phyloP scores from a whole-genome alignment of 768 basidiomycete genomes.

The Pisolithus tinctorius region DNA sequence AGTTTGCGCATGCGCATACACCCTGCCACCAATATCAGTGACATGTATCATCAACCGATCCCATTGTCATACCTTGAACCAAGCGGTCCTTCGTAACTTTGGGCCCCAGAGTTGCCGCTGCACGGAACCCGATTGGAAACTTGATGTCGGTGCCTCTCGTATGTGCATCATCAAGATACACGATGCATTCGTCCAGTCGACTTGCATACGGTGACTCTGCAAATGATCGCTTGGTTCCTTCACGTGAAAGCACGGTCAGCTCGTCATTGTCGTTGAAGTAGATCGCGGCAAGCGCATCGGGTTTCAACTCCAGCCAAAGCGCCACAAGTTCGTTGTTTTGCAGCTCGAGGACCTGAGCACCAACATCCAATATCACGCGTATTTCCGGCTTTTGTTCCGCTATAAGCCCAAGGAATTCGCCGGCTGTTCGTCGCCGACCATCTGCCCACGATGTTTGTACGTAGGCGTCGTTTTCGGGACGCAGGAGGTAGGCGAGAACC shows the following conservation, averaged over 20 bases:
- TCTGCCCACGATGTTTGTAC: background rate
- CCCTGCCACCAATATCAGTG: constrained; percentile 20
- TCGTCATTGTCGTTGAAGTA: constrained; percentile 30
- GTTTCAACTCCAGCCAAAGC: constrained; percentile 32
- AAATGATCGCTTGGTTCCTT: constrained; percentile 24
- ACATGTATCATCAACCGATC: background rate
- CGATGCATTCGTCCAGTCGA: constrained; percentile 29
- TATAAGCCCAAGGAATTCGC: constrained; percentile 22
- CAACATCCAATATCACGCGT: constrained; percentile 41
- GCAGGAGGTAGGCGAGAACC: constrained; percentile 2
- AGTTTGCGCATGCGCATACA: constrained; percentile 51
- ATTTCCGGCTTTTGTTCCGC: constrained; percentile 26
- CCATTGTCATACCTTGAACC: constrained; percentile 22
- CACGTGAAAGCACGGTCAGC: constrained; percentile 24
- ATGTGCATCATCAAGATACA: constrained; percentile 36
- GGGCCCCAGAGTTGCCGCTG: constrained; percentile 33
- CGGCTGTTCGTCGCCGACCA: constrained; percentile 9
- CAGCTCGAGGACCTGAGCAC: constrained; percentile 46
- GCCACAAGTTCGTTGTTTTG: constrained; percentile 34
- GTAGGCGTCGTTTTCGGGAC: background rate
- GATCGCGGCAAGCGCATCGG: constrained; percentile 20
- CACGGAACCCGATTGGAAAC: constrained; percentile 26
- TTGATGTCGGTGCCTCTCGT: constrained; percentile 36
- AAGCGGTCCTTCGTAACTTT: constrained; percentile 33
- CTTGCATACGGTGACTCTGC: constrained; percentile 27